Base-by-base conservation (phyloP, 148 eudicot species). In the Polygonum aviculare region DNA sequence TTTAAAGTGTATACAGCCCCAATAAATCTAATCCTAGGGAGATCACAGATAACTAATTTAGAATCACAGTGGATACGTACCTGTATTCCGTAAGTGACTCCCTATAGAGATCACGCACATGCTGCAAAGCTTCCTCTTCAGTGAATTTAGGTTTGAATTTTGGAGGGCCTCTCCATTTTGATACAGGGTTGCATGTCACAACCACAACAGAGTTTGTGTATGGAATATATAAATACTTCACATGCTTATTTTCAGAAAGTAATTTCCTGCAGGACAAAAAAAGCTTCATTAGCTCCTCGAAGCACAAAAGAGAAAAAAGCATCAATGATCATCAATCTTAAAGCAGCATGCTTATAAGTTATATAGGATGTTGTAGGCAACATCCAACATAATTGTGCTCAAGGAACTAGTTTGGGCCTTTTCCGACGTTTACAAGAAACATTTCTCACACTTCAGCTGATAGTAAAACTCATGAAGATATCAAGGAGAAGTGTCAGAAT, bases 171-270 rank as follows among this genome's bases (percentile, higher is more conserved):
- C 84, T 90, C 94, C 92, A 85, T 69, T 88, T 95, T 52, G 97
- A 89, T 75, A 89, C 74, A 74, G 98, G 94, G 78, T 95, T 95
- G 84, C 98, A 95, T 4, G 81, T 95, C 85, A 95, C 98, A 74
- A 95, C 93, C 79, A 95, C 97, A 79, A 95, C 97, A 74, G 87
- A 84, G 78, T 92, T 93, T 10, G 98, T 90, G 78, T 88, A 90
- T 77, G 98, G 97, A 76, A 95, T 88, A 73, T 95, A 85, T 80
- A 95, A 85, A 83, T 95, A 95, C 87, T 92, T 95, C 74, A 95
- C 86, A 79, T 95, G 98, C 87, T 92, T 92, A 82, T 95, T 95
- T 79, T 89, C 96, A 40, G 96, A 90, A 50, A 95, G 88, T 75
- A 90, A 80, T 75, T 92, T 92, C 87, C 98, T 95, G 89, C 76